Conservation (phyloP, 352 stramenopile genomes). For the Globisporangium recalcitrans region DNA sequence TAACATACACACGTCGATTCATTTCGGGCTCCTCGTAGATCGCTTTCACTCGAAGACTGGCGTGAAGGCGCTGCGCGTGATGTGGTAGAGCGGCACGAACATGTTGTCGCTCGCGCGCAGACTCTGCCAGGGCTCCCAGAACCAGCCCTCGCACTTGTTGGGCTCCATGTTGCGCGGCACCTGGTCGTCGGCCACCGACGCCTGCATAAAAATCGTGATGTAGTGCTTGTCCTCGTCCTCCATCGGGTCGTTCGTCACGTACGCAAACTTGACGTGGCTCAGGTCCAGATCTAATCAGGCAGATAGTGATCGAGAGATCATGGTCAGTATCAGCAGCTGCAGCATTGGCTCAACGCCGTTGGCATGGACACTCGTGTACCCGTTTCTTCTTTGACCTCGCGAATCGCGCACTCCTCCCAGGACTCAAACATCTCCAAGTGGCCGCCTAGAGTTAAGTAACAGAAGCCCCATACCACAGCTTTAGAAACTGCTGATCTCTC, state of each 20-base stretch:
- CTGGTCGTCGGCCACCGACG: constrained; percentile 42
- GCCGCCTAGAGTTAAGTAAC: constrained; percentile 24
- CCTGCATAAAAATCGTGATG: constrained; percentile 84
- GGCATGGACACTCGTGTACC: constrained; percentile 20
- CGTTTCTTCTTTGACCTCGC: constrained; percentile 82
- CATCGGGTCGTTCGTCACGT: constrained; percentile 82
- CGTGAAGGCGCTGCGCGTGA: constrained; percentile 55
- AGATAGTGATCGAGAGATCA: not conserved
- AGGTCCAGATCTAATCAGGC: constrained; percentile 50
- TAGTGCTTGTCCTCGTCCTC: constrained; percentile 80
- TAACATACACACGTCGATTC: not conserved
- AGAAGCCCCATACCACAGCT: not conserved
- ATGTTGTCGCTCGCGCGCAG: constrained; percentile 58
- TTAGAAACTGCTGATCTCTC: not conserved
- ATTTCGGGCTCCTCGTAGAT: not conserved
- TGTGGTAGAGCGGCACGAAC: constrained; percentile 67
- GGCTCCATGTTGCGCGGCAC: constrained; percentile 72
- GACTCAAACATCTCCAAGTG: constrained; percentile 83
- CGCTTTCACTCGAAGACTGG: constrained; percentile 16
- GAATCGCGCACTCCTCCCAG: constrained; percentile 71
- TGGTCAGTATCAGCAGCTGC: not conserved
- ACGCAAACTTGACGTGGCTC: constrained; percentile 43
- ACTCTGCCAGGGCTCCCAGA: constrained; percentile 51
- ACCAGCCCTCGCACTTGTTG: constrained; percentile 78
- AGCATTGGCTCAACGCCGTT: too few relatives aligned